Evolutionary conservation across 2,329 filamentous ascomycete genomes (phyloP).

Genomic region (Penicillium sp.): DNA sequence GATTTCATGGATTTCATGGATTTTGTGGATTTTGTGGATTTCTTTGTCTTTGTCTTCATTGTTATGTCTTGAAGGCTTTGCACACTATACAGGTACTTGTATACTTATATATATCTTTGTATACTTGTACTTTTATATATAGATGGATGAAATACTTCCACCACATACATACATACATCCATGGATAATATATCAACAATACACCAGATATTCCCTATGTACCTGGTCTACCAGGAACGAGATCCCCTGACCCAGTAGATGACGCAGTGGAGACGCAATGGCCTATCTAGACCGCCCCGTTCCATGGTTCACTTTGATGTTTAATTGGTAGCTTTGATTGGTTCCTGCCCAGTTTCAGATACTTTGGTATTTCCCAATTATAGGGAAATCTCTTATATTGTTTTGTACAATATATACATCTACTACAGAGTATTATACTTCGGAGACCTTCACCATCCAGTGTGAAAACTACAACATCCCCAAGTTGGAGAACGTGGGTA

Average conservation of each 20-base stretch:
- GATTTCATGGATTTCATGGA: neutral
- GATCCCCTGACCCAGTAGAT: slow-evolving; percentile 1
- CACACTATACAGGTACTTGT: neutral
- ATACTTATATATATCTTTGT: neutral
- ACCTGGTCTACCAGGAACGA: neutral
- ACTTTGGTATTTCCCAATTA: neutral
- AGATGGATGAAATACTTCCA: neutral
- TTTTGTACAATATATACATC: neutral
- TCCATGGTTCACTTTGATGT: slow-evolving; percentile 16
- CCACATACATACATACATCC: too few relatives aligned
- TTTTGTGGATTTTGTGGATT: neutral
- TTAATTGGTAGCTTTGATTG: slow-evolving; percentile 3
- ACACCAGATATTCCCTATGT: too few relatives aligned
- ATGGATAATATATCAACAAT: too few relatives aligned
- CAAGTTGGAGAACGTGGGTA: too few relatives aligned
- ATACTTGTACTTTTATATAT: neutral
- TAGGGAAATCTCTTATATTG: neutral
- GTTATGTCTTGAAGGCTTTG: neutral
- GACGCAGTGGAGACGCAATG: slow-evolving; percentile 24
- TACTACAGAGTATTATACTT: neutral
- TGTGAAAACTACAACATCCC: neutral
- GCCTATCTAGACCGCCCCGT: slow-evolving; percentile 23
- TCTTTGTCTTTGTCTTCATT: neutral
- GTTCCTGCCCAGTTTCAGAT: slow-evolving; percentile 1
- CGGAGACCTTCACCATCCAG: neutral